Percentiles rank a stretch among this genome's conserved stretches.
phyloP scores from a whole-genome alignment of 768 basidiomycete genomes.

The Mycena polygramma region DNA sequence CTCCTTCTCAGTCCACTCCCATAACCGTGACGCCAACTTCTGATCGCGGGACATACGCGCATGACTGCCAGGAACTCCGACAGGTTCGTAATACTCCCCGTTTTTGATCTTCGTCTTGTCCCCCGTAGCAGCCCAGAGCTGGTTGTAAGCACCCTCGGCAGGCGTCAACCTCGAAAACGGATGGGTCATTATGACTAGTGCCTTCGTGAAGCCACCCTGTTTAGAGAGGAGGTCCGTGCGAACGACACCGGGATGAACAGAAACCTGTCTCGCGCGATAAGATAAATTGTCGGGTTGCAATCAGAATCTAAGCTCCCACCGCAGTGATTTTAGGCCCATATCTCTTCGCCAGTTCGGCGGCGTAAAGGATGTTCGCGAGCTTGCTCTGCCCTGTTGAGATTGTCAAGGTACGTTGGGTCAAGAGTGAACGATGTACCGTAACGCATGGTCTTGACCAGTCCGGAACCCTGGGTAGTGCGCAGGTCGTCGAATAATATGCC shows the following conservation, averaged over 20 bases:
- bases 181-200: neutral
- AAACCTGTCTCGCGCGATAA: neutral
- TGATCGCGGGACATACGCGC: slow-evolving; percentile 17
- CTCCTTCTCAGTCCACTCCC: slow-evolving; percentile 38
- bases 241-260: slow-evolving; percentile 35
- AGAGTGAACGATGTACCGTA: slow-evolving; percentile 5
- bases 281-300: neutral
- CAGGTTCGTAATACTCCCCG: slow-evolving; percentile 33
- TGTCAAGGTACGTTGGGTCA: too few relatives aligned
- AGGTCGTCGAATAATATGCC: slow-evolving; percentile 27
- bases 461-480: slow-evolving; percentile 26
- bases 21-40: slow-evolving; percentile 25
- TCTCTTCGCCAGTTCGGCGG: slow-evolving; percentile 23
- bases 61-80: slow-evolving; percentile 22
- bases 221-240: slow-evolving; percentile 16
- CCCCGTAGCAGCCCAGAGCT: slow-evolving; percentile 31
- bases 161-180: slow-evolving; percentile 27
- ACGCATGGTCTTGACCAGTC: slow-evolving; percentile 9
- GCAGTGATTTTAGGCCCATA: slow-evolving; percentile 25
- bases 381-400: slow-evolving; percentile 23
- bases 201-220: neutral
- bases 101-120: slow-evolving; percentile 19
- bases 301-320: neutral
- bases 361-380: slow-evolving; percentile 32
- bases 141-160: slow-evolving; percentile 26